phyloP scores from a whole-genome alignment of 768 basidiomycete genomes.

The Dictyophora rubrovolvata region DNA sequence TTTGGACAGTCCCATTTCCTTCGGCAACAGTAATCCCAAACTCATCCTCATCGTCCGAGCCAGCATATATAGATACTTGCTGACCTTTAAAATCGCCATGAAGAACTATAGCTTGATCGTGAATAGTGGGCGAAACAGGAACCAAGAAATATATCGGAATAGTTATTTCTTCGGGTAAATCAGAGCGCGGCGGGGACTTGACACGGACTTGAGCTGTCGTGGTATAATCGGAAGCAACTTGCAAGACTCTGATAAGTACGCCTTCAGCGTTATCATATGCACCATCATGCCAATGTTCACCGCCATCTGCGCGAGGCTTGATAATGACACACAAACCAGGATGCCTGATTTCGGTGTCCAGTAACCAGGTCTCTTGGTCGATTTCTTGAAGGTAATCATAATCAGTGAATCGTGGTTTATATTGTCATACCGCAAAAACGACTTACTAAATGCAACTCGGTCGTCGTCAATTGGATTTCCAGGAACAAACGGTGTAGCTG shows the following conservation, averaged over 20 bases:
- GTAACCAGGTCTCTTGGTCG: conserved; percentile 19
- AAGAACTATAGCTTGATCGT: conserved; percentile 42
- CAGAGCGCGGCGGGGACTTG: conserved; percentile 22
- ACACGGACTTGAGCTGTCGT: conserved; percentile 18
- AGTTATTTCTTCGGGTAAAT: conserved; percentile 22
- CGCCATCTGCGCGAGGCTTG: conserved; percentile 14
- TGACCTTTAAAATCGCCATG: conserved; percentile 14
- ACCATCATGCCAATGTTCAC: conserved; percentile 19
- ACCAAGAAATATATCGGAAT: conserved; percentile 32
- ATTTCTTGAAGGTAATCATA: conserved; percentile 28
- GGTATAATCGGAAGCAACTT: conserved; percentile 20
- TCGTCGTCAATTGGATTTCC: background rate
- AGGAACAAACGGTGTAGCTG: conserved; percentile 5
- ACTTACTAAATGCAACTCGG: background rate
- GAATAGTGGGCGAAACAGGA: conserved; percentile 29
- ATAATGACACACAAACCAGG: conserved; percentile 12
- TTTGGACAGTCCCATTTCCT: background rate
- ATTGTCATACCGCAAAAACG: conserved; percentile 16
- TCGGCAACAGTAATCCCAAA: conserved; percentile 1
- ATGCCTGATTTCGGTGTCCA: conserved; percentile 10
- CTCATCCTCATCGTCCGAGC: background rate
- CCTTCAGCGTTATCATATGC: conserved; percentile 23
- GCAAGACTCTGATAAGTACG: conserved; percentile 18
- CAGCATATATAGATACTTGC: background rate
- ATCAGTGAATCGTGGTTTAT: conserved; percentile 33